These are phyloP conservation scores for Xylariaceae sp. DNA, from an alignment of 2,329 filamentous ascomycete genomes.

Conservation along the genomic window DNA sequence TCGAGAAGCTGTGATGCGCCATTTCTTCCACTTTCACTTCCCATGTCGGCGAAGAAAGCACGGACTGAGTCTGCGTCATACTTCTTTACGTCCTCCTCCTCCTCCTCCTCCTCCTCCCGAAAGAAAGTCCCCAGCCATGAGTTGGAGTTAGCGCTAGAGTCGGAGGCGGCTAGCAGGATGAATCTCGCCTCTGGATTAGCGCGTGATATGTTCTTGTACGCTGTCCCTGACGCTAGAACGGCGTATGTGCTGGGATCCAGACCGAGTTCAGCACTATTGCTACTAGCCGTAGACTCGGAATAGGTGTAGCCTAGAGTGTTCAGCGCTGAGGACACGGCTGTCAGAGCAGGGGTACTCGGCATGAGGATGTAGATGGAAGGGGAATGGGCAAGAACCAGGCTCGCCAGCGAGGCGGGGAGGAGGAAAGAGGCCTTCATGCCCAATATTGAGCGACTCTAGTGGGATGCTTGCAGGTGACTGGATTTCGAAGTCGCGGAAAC, in stretches of 20 bases:
- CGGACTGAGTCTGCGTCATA: constrained; percentile 22
- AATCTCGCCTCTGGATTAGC: constrained; percentile 34
- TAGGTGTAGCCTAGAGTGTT: constrained; percentile 35
- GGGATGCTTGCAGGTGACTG: no score
- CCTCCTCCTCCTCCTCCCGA: background rate
- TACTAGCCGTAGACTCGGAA: constrained; percentile 1
- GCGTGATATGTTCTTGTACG: constrained; percentile 31
- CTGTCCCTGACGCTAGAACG: constrained; percentile 27
- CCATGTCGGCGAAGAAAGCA: constrained; percentile 24
- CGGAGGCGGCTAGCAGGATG: constrained; percentile 33
- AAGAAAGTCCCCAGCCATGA: constrained; percentile 10
- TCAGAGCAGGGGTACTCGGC: constrained; percentile 28
- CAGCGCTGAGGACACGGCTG: constrained; percentile 32
- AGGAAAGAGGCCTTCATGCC: constrained; percentile 23
- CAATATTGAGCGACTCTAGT: background rate
- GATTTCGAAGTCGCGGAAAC: background rate
- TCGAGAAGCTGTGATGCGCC: constrained; percentile 28
- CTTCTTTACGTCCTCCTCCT: background rate
- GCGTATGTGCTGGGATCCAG: constrained; percentile 30
- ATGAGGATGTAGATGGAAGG: constrained; percentile 36
- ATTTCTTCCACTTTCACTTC: background rate
- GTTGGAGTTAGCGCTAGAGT: background rate
- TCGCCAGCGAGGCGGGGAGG: constrained; percentile 24
- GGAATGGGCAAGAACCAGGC: constrained; percentile 14
- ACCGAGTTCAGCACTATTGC: background rate